Evolutionary conservation across 768 basidiomycete species (phyloP), one percentile per base, ranked within the genome.

Genomic region (Lactarius hengduanensis): DNA sequence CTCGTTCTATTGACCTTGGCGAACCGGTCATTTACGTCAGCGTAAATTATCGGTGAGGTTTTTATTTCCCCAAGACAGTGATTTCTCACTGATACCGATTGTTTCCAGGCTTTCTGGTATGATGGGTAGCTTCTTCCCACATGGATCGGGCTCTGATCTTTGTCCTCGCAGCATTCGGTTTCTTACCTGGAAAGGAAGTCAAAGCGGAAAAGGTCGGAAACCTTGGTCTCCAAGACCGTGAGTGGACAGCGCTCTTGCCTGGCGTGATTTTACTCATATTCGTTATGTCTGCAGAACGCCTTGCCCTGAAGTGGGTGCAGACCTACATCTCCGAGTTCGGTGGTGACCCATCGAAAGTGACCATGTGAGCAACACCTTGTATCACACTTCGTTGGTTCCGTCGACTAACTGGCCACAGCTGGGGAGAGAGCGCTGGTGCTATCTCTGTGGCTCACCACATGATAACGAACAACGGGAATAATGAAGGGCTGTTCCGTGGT

Each of bases 151-250:
- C 28, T 10, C 50, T 54, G 28, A 64, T 16, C 10, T 16, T 40
- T 7, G 11, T 34, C 1, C 22, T 57, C 4, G 1, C 8, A 70
- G 83, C 80, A 5, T 81, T 84, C 59, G 84, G 85, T 3, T 86
- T 86, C 73, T 66, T 86, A 45, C 79, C 80, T 0, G 76, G 83
- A 53, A 77, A 80, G 67, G 84, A 86, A 75, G 80, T 85, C 1
- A 81, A 80, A 57, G 78, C 75, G 4, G 84, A 81, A 3, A 82
- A 81, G 1, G 77, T 84, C 9, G 84, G 83, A 1, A 90, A 90
- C 71, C 77, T 88, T 26, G 89, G 89, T n/a, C 76, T 91, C 28
- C 83, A 82, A 64, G 88, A 90, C 76, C 85, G 85, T 85, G 70
- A 73, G 83, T 77, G 1, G 16, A 32, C 32, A 7, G n/a, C 0